phyloP scores from a whole-genome alignment of 2,329 filamentous ascomycete genomes.

The Alternaria triticina region DNA sequence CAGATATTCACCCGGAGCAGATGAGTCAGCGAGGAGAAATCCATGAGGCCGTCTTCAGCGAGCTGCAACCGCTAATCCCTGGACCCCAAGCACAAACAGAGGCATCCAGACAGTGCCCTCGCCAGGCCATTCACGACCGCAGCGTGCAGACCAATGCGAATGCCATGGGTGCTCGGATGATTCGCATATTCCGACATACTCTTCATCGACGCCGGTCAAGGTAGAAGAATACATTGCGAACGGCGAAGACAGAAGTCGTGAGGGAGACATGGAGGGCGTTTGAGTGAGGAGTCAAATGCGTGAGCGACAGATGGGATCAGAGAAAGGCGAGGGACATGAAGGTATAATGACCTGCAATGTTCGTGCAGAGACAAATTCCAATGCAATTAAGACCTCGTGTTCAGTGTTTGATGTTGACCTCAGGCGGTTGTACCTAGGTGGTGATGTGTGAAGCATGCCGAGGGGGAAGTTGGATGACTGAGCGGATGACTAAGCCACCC shows the following conservation, averaged over 20 bases:
- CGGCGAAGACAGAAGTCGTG: neutral
- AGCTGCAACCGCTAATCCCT: neutral
- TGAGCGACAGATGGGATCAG: neutral
- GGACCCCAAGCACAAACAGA: neutral
- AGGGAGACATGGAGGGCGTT: neutral
- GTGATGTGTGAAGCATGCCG: neutral
- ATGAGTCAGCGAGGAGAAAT: neutral
- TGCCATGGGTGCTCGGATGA: neutral
- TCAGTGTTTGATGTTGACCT: neutral
- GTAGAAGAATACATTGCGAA: neutral
- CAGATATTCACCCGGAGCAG: neutral
- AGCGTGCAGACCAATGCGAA: neutral
- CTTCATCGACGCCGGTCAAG: too few relatives aligned
- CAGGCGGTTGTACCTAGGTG: neutral
- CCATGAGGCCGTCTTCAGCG: neutral
- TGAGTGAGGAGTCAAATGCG: neutral
- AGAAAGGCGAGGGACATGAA: neutral
- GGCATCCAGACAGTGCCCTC: neutral
- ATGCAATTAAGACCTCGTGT: neutral
- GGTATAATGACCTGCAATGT: neutral
- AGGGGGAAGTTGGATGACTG: neutral
- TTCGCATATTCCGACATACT: neutral
- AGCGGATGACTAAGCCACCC: constrained; percentile 7
- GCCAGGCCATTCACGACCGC: neutral
- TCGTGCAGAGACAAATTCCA: neutral